Base-by-base conservation (phyloP, 345 rosid genomes). In the Microcos paniculata region DNA sequence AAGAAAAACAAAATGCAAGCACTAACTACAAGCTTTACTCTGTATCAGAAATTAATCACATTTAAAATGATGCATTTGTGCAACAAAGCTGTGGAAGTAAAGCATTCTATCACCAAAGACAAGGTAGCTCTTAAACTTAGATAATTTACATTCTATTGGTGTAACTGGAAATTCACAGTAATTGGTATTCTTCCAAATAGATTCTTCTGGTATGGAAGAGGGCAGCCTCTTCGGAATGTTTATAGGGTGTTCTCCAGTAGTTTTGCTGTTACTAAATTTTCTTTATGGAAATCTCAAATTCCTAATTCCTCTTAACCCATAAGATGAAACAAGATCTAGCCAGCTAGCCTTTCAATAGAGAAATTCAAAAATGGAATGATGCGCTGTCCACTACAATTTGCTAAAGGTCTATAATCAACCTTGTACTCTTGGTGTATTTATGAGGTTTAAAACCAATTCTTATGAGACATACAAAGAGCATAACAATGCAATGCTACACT, bases 261-360 rank as follows among this genome's bases (percentile, higher is more conserved):
- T 15, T 3, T 9, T 30, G 58, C 3, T 48, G 28, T 28, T 48
- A 18, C 13, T 38, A 14, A 35, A 63, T 38, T 63, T 63, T 63
- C 42, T 38, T 35, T 33, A 28, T 59, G n/a, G 43, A 24, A 65
- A 42, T 42, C 28, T 21, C 33, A 12, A 6, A n/a, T n/a, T n/a
- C n/a, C n/a, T 13, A 40, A n/a, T n/a, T 65, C 70, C 52, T 65
- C 51, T 65, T 65, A 21, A 42, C 51, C 70, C n/a, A 13, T 23
- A 18, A 21, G 19, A 65, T 12, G 13, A 66, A 66, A 66, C 21
- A 66, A 45, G 38, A 24, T 66, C 35, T 43, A 19, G 28, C 43
- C 72, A 19, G 43, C 58, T 9, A 9, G 72, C 2, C 43, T 69
- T 28, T 30, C 5, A 49, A 49, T 69, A 69, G 26, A 49, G 58